Evolutionary conservation across 2,329 filamentous ascomycete genomes (phyloP), one percentile per base, ranked within the genome.

Genomic region (Chaetomiaceae sp.): DNA sequence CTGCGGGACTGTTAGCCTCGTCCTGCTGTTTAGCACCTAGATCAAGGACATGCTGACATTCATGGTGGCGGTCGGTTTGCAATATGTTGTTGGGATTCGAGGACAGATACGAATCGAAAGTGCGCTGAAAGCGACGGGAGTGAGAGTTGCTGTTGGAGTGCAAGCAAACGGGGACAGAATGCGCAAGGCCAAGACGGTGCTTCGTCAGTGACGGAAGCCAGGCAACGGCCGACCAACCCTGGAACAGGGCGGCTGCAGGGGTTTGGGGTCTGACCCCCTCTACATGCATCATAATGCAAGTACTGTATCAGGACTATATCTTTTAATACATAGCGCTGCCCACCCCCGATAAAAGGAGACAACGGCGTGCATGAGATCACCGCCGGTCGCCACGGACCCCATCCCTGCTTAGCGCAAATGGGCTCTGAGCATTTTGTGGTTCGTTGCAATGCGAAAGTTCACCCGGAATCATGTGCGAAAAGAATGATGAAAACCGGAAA

Each of bases 1-100:
- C 89, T 96, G 62, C 4, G 17, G n/a, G 23, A 56, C 16, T 44
- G 43, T 64, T 56, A 65, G 60, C 47, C 46, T 53, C 42, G 54
- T 55, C 38, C 21, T 37, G 30, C 44, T 45, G 17, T 23, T 16
- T 43, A 20, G 16, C 20, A 12, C 14, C n/a, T 51, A n/a, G 50
- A 48, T 40, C 44, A 51, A 37, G 51, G 48, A 35, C 43, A 44
- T 39, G 34, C 55, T 55, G 63, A 82, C 81, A 68, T 85, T 84
- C 81, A 84, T 82, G 60, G 54, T 72, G 63, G 33, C 39, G n/a
- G 42, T 25, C 14, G 23, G 33, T 4, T n/a, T 14, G 30, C 21
- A 27, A 27, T 27, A 17, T 20, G 43, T 23, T n/a, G n/a, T n/a
- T n/a, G n/a, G n/a, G n/a, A n/a, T n/a, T n/a, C 9, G 19, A 16